Evolutionary conservation across 2,329 filamentous ascomycete genomes (phyloP), one percentile per base, ranked within the genome.

Genomic region (Apiospora sp.): DNA sequence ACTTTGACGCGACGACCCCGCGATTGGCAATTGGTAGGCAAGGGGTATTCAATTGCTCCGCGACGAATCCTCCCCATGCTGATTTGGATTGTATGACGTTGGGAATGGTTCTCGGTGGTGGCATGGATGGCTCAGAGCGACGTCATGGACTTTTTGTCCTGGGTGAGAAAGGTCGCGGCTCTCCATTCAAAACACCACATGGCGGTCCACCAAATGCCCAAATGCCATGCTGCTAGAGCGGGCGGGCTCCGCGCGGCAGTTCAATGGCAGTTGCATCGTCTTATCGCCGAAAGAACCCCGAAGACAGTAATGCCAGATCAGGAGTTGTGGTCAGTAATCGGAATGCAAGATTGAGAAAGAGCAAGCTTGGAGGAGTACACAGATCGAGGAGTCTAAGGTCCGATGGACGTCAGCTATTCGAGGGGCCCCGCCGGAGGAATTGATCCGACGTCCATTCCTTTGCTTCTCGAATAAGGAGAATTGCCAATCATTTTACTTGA

Each of bases 121-220:
- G 58, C 69, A 44, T 30, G 7, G 24, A 44, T 61, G 69, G 49
- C 51, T 48, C 44, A 70, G 44, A 70, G 69, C 51, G 58, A 44
- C 58, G 49, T 70, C 51, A 54, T 54, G 43, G 58, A 54, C 48
- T 61, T 70, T 27, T 70, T 58, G 37, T n/a, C 30, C 10, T 61
- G 27, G 51, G 51, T 22, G 27, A 16, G 13, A 16, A 22, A 58
- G 51, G 51, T 16, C 54, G 30, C 30, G 54, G 27, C 54, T 61
- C 54, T 61, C 54, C 54, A 61, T 61, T 37, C 54, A 61, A 12
- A n/a, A 64, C 30, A 41, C 58, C 58, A 64, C 58, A 41, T 41
- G 34, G 34, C 58, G 58, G 14, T 64, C 58, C 58, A 64, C 54
- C 16, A 6, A 34, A 54, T 30, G 51, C 43, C 46, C 48, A 49